These are phyloP conservation scores for Phytophthora pistaciae DNA, from an alignment of 352 stramenopile genomes.

Conservation along the genomic window DNA sequence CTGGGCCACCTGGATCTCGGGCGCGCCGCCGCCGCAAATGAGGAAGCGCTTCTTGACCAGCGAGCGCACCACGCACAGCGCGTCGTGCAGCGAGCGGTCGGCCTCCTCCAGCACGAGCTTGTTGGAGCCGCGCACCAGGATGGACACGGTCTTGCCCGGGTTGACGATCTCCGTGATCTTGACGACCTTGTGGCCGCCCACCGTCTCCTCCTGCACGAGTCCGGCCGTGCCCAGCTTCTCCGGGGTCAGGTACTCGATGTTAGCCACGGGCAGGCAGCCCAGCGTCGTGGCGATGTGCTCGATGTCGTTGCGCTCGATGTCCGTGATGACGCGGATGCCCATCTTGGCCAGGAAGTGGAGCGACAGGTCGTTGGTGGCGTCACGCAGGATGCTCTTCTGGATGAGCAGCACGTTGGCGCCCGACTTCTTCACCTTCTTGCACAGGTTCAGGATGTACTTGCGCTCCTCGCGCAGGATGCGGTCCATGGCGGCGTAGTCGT, in stretches of 20 bases:
- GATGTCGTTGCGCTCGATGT: slow-evolving; percentile 99
- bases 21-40: slow-evolving; percentile 97
- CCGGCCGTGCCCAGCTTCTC: slow-evolving; percentile 97
- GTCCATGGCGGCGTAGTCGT: slow-evolving; percentile 99
- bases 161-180: slow-evolving; percentile 99
- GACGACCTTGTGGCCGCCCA: slow-evolving; percentile 97
- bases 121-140: slow-evolving; percentile 98
- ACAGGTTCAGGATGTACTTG: slow-evolving; percentile 98
- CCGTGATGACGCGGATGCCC: slow-evolving; percentile 99
- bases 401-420: slow-evolving; percentile 99
- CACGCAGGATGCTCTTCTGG: slow-evolving; percentile 99
- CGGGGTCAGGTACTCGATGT: slow-evolving; percentile 97
- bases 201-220: slow-evolving; percentile 96
- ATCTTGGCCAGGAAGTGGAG: slow-evolving; percentile 99
- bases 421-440: slow-evolving; percentile 99
- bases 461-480: slow-evolving; percentile 98
- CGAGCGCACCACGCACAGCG: slow-evolving; percentile 97
- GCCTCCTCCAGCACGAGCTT: slow-evolving; percentile 99
- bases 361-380: slow-evolving; percentile 99
- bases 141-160: slow-evolving; percentile 96
- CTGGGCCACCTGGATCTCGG: slow-evolving; percentile 97
- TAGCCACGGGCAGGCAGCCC: slow-evolving; percentile 96
- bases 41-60: slow-evolving; percentile 99
- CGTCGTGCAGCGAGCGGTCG: slow-evolving; percentile 98
- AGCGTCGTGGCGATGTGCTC: slow-evolving; percentile 99